Conservation (phyloP, 441 rosid genomes). For the Syzygium malaccense region DNA sequence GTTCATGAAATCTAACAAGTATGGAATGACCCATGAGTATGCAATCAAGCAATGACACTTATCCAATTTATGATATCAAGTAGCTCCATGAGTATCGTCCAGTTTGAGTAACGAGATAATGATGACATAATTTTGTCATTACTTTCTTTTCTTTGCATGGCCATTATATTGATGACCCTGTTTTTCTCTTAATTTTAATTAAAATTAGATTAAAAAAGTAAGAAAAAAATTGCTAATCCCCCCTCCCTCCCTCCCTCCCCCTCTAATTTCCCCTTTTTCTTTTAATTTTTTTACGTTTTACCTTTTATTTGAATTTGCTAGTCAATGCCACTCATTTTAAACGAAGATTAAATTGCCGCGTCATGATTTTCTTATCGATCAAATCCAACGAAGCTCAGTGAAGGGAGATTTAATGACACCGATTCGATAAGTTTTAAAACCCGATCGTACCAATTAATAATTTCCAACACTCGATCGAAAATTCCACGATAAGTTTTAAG, state of each 20-base stretch:
- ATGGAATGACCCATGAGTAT: neutral
- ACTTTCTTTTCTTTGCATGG: neutral
- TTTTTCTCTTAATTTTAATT: neutral
- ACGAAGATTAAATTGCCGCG: no score
- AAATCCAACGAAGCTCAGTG: neutral
- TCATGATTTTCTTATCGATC: no score
- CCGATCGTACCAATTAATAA: neutral
- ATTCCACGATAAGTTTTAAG: neutral
- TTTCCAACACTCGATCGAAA: rapidly evolving
- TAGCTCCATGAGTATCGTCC: rapidly evolving
- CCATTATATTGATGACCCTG: neutral
- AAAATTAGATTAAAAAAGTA: neutral
- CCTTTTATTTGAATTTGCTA: no score
- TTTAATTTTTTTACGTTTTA: no score
- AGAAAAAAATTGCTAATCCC: neutral
- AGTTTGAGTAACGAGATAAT: rapidly evolving
- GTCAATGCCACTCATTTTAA: no score
- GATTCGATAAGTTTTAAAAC: neutral
- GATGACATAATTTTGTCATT: neutral
- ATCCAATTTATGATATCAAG: rapidly evolving
- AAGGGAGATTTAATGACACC: neutral
- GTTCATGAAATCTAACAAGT: neutral
- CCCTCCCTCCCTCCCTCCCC: neutral
- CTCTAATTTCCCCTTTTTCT: no score
- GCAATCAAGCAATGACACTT: rapidly evolving